A percentile compares a stretch with the other conserved stretches of the same genome.
phyloP scores from a whole-genome alignment of 202 grass and related monocot species.

The Carex arenaria region DNA sequence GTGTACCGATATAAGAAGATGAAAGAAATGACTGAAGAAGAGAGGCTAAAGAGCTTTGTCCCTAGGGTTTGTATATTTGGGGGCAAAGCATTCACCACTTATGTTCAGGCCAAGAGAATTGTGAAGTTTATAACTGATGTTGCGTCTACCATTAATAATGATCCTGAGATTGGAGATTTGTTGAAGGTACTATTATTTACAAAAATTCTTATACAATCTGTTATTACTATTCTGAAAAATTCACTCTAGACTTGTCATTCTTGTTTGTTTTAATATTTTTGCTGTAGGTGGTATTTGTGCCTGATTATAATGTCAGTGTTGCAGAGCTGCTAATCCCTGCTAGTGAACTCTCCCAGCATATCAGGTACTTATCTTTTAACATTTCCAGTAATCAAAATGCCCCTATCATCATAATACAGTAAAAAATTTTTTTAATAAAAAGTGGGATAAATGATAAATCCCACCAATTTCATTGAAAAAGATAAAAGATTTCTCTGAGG shows the following conservation, averaged over 20 bases:
- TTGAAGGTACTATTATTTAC: conserved; percentile 63
- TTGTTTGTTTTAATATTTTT: conserved; percentile 27
- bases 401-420: background rate
- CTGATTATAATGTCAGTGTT: conserved; percentile 98
- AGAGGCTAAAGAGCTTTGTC: conserved; percentile 69
- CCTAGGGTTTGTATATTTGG: conserved; percentile 98
- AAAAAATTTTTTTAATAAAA: background rate
- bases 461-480: no score
- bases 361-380: conserved; percentile 46
- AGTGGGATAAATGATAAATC: no score
- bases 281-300: conserved; percentile 89
- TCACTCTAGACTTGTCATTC: background rate
- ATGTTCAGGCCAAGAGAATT: conserved; percentile 97
- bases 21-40: conserved; percentile 84
- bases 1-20: conserved; percentile 98
- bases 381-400: background rate
- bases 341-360: conserved; percentile 99
- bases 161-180: conserved; percentile 86
- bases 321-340: conserved; percentile 87
- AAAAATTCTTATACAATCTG: background rate
- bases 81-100: conserved; percentile 98
- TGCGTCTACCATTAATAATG: conserved; percentile 82
- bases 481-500: no score
- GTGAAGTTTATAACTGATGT: conserved; percentile 99
- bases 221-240: conserved; percentile 7